Conservation (phyloP, 1,139 yeast genomes). For the Lodderomyces parapsilosis region DNA sequence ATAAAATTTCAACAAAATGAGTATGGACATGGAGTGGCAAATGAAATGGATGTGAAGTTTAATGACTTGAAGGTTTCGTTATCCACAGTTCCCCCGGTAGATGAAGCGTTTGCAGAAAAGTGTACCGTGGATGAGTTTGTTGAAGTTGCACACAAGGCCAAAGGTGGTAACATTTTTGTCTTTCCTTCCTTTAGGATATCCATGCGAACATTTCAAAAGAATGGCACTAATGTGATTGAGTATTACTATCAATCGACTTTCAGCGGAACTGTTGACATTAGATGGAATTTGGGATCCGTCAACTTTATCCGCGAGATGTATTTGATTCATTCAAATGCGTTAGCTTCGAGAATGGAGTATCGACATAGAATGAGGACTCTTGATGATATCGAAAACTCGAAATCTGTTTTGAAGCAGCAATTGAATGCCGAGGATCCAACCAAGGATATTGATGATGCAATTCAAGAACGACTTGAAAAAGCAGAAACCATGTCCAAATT, state of each 20-base stretch:
- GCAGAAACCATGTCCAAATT: constrained; percentile 63
- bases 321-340: constrained; percentile 56
- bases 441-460: constrained; percentile 41
- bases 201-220: constrained; percentile 72
- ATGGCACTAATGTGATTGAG: constrained; percentile 52
- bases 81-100: constrained; percentile 49
- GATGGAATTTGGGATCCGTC: constrained; percentile 94
- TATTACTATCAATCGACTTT: constrained; percentile 69
- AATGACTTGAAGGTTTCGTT: constrained; percentile 65
- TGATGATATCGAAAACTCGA: constrained; percentile 11
- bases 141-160: constrained; percentile 54
- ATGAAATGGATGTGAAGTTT: constrained; percentile 51
- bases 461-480: constrained; percentile 60
- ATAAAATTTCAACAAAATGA: constrained; percentile 64
- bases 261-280: constrained; percentile 86
- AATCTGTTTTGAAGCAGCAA: constrained; percentile 16
- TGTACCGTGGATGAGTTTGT: constrained; percentile 58
- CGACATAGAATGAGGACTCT: constrained; percentile 17
- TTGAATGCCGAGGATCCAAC: constrained; percentile 29
- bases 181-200: constrained; percentile 74
- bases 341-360: constrained; percentile 37
- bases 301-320: constrained; percentile 88
- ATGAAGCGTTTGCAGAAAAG: constrained; percentile 42
- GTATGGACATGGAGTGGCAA: constrained; percentile 46
- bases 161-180: constrained; percentile 77